Conservation (phyloP, 345 rosid genomes). For the Syzygium aromaticum region DNA sequence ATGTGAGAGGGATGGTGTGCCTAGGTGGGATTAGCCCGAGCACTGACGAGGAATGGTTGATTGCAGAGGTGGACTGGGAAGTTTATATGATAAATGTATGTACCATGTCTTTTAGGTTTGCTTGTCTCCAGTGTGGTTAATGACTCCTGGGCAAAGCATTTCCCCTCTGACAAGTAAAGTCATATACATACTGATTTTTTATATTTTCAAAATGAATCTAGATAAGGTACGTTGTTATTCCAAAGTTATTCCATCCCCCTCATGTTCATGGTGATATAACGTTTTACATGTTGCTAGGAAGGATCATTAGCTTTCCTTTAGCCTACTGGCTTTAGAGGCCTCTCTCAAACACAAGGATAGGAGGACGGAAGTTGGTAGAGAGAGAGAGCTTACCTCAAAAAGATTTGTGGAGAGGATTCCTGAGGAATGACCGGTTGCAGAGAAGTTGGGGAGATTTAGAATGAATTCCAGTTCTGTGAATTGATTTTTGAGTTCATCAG, state of each 20-base stretch:
- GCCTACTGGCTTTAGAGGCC: not conserved
- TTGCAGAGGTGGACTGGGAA: not conserved
- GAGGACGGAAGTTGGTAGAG: not conserved
- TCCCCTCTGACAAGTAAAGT: not conserved
- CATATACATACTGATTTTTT: not conserved
- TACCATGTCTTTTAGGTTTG: not conserved
- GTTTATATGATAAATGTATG: not conserved
- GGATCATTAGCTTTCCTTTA: not conserved
- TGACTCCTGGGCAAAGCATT: not conserved
- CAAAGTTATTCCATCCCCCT: not conserved
- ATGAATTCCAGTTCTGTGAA: not conserved
- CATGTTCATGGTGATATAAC: not conserved
- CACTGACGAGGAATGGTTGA: not conserved
- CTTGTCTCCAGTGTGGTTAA: not conserved
- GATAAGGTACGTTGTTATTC: not conserved
- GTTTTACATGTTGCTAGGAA: not conserved
- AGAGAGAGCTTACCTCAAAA: not conserved
- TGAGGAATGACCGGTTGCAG: not conserved
- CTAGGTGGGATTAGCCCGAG: not conserved
- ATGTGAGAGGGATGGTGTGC: not conserved
- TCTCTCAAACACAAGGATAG: not conserved
- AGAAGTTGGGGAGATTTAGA: not conserved
- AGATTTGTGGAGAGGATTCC: not conserved
- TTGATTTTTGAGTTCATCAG: not conserved
- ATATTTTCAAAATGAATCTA: not conserved